Evolutionary conservation across 2,329 filamentous ascomycete genomes (phyloP).

Genomic region (Trichoderma cornu-damae): DNA sequence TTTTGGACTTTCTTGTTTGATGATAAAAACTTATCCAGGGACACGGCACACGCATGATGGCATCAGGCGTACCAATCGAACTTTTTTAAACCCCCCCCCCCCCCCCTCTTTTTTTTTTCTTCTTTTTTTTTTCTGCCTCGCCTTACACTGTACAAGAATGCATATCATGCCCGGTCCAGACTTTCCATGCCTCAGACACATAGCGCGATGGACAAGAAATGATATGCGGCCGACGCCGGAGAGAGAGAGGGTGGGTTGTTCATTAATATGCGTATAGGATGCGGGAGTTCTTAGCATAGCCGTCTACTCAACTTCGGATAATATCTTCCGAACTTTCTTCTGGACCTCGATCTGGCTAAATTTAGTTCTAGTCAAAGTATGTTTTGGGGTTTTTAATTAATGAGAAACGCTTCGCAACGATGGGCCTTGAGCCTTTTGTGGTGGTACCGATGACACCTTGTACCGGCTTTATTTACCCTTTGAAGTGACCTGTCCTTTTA

Average conservation of each 20-base stretch:
- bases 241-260: background rate
- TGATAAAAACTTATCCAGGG: background rate
- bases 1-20: background rate
- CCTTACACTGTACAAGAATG: background rate
- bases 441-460: background rate
- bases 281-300: constrained; percentile 3
- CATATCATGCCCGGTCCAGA: background rate
- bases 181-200: background rate
- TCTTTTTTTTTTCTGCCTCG: background rate
- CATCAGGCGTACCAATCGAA: background rate
- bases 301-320: background rate
- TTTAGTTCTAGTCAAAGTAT: constrained; percentile 3
- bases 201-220: background rate
- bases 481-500: background rate
- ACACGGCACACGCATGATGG: background rate
- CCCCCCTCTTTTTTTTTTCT: background rate
- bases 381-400: constrained; percentile 14
- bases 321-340: constrained; percentile 6
- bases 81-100: too few species aligned
- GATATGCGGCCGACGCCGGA: background rate
- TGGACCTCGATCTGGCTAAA: constrained; percentile 10
- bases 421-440: background rate
- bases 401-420: constrained; percentile 14
- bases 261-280: background rate
- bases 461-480: background rate